These are phyloP conservation scores for Gnomoniopsis sp. DNA, from an alignment of 2,329 filamentous ascomycete species.

Conservation along the genomic window DNA sequence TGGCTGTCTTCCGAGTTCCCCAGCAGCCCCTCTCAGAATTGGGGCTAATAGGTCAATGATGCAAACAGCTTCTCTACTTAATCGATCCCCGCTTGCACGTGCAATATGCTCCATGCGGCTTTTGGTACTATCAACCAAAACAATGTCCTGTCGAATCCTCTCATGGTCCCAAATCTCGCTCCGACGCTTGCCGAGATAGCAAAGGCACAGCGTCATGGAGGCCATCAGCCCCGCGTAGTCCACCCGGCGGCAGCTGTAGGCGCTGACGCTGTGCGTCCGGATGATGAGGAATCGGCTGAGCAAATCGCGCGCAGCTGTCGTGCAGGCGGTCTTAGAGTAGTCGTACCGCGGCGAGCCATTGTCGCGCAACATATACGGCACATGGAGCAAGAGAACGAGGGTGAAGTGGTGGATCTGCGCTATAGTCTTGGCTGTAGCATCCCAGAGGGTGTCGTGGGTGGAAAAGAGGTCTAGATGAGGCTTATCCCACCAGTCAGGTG, in stretches of 20 bases:
- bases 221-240: conserved; percentile 52
- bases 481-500: conserved; percentile 46
- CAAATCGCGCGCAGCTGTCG: conserved; percentile 49
- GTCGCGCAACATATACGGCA: conserved; percentile 50
- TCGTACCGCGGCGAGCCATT: conserved; percentile 36
- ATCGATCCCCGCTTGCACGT: conserved; percentile 34
- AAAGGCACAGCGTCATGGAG: conserved; percentile 47
- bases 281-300: conserved; percentile 47
- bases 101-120: conserved; percentile 38
- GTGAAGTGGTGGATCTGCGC: conserved; percentile 49
- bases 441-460: conserved; percentile 21
- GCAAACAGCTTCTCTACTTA: conserved; percentile 38
- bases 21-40: conserved; percentile 31
- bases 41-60: conserved; percentile 42
- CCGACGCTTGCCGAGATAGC: conserved; percentile 39
- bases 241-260: conserved; percentile 43
- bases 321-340: conserved; percentile 45
- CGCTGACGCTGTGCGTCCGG: conserved; percentile 34
- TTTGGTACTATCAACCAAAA: conserved; percentile 33
- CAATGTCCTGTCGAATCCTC: conserved; percentile 30
- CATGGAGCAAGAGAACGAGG: conserved; percentile 49
- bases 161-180: conserved; percentile 17
- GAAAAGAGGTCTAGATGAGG: conserved; percentile 25
- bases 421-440: conserved; percentile 35
- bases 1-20: not conserved